A percentile compares a stretch with the other conserved stretches of the same genome.
These are phyloP conservation scores for Luzula sylvatica DNA, from an alignment of 176 grass and related monocot species.

Conservation along the genomic window DNA sequence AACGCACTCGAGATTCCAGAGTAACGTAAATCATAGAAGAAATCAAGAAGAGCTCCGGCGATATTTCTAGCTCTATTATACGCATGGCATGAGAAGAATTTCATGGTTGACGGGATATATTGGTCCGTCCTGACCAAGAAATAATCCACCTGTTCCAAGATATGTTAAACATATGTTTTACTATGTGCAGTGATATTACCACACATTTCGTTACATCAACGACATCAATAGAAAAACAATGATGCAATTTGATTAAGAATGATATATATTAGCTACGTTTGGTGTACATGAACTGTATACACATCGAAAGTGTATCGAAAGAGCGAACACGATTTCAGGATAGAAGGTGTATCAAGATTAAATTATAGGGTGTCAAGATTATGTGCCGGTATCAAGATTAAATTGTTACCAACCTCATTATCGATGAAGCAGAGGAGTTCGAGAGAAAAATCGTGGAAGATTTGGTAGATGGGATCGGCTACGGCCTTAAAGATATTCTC, in stretches of 20 bases:
- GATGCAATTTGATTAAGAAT: too few species aligned
- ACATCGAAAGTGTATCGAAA: background rate
- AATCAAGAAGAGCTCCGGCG: constrained; percentile 36
- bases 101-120: constrained; percentile 44
- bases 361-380: too few species aligned
- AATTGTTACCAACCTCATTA: constrained; percentile 39
- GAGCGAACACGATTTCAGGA: background rate
- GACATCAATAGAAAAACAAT: too few species aligned
- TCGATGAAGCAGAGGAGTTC: constrained; percentile 64
- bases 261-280: background rate
- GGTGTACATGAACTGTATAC: background rate
- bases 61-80: constrained; percentile 22
- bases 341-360: too few species aligned
- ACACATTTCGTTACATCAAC: too few species aligned
- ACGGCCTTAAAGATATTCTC: constrained; percentile 49
- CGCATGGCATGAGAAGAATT: constrained; percentile 21
- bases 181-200: too few species aligned
- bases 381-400: background rate
- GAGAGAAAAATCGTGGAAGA: constrained; percentile 41
- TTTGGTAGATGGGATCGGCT: constrained; percentile 38
- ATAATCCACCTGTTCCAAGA: constrained; percentile 44
- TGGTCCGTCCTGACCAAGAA: constrained; percentile 26
- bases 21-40: constrained; percentile 28
- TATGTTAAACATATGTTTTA: too few species aligned
- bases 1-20: constrained; percentile 29